Evolutionary conservation across 106 monocot species (phyloP), one percentile per base, ranked within the genome.

Genomic region (Agapanthus africanus): DNA sequence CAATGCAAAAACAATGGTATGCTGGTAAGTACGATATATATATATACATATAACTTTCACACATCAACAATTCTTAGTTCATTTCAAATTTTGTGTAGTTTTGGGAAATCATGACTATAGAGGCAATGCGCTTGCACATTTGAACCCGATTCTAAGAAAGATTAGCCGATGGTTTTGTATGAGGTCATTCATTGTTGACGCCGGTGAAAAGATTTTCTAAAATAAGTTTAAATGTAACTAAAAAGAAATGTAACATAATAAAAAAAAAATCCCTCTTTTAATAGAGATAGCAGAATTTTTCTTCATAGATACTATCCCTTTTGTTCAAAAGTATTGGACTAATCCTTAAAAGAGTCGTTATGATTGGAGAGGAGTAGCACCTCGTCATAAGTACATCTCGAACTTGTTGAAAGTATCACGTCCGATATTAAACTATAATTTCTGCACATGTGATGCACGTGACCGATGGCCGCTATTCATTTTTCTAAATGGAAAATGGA

Each of bases 41-140:
- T n/a, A n/a, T n/a, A n/a, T n/a, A n/a, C n/a, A n/a, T n/a, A n/a
- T n/a, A n/a, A n/a, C n/a, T n/a, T n/a, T n/a, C n/a, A n/a, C n/a
- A n/a, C n/a, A n/a, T n/a, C n/a, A n/a, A n/a, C n/a, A n/a, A n/a
- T n/a, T n/a, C n/a, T n/a, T n/a, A n/a, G n/a, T n/a, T n/a, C n/a
- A n/a, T n/a, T n/a, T n/a, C n/a, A n/a, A n/a, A n/a, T n/a, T n/a
- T n/a, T n/a, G 26, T 72, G 25, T 41, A 79, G 87, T 88, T 33
- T 68, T 88, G 71, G 87, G 87, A 16, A 84, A 88, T 69, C 84
- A 88, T 67, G 84, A 84, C 50, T 88, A 88, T 44, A 72, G 79
- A 8, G 84, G 84, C 1, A 52, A 88, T 42, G 88, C 47, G 21
- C 37, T 79, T 2, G 84, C 88, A 3, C 84, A 88, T 44, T 51